phyloP scores from a whole-genome alignment of 106 monocot species.

The Triglochin maritima region DNA sequence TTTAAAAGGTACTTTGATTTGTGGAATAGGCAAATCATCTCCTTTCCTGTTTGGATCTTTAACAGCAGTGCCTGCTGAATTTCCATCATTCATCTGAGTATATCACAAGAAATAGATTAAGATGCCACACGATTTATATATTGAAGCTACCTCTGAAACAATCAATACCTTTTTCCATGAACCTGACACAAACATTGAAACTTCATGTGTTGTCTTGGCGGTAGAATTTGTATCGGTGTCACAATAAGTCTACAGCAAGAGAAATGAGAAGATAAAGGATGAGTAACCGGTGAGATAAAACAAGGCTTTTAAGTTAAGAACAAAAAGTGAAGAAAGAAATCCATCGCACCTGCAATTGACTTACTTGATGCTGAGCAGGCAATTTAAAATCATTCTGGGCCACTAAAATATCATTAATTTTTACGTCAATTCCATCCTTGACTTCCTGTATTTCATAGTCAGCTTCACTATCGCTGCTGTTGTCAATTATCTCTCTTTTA shows the following conservation, averaged over 20 bases:
- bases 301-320: not conserved
- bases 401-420: not conserved
- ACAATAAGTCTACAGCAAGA: constrained; percentile 43
- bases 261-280: not conserved
- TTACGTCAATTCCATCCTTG: not conserved
- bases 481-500: constrained; percentile 9
- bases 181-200: constrained; percentile 68
- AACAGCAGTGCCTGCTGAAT: not conserved
- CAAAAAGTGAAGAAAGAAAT: not conserved
- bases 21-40: not conserved
- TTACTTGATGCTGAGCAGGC: not conserved
- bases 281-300: not conserved
- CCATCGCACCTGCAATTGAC: not conserved
- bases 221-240: constrained; percentile 43
- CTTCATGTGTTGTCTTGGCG: constrained; percentile 64
- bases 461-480: constrained; percentile 59
- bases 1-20: not conserved
- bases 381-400: not conserved
- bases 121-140: not conserved
- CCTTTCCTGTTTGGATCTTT: not conserved
- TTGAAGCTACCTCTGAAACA: not conserved
- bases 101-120: not conserved
- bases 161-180: constrained; percentile 80
- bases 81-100: constrained; percentile 1
- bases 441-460: constrained; percentile 27